Evolutionary conservation across 2,329 filamentous ascomycete species (phyloP).

Genomic region (Penicillium rolfsii): DNA sequence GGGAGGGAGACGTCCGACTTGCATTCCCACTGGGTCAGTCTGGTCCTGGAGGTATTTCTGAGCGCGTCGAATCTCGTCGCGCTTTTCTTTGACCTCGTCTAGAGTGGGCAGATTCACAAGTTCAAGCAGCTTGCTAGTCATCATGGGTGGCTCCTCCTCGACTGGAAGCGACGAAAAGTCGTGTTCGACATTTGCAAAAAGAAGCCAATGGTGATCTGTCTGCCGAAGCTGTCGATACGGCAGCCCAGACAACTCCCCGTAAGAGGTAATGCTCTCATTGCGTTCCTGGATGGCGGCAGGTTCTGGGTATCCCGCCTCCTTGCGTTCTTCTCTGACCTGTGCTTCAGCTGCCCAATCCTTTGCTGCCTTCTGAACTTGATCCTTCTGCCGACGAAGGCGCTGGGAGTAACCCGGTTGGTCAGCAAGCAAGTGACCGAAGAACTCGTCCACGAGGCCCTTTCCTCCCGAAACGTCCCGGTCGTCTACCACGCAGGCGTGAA

Average conservation of each 20-base stretch:
- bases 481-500: constrained; percentile 74
- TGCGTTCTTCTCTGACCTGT: neutral
- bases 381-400: neutral
- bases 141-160: neutral
- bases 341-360: neutral
- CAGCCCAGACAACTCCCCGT: neutral
- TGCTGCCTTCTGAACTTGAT: neutral
- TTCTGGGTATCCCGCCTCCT: neutral
- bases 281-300: neutral
- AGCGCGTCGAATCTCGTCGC: constrained; percentile 31
- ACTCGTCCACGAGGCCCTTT: constrained; percentile 49
- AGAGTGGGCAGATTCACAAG: neutral
- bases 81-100: constrained; percentile 22
- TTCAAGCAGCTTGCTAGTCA: neutral
- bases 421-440: constrained; percentile 74
- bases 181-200: neutral
- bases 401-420: constrained; percentile 27
- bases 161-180: neutral
- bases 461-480: neutral
- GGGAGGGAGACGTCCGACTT: constrained; percentile 35
- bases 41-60: constrained; percentile 30
- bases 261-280: neutral
- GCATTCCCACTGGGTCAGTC: constrained; percentile 23
- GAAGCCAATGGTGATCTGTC: neutral
- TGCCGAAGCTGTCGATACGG: neutral